Percentiles rank a stretch among this genome's conserved stretches.
These are phyloP conservation scores for Aspergillus piperis DNA, from an alignment of 2,329 filamentous ascomycete species.

Conservation along the genomic window DNA sequence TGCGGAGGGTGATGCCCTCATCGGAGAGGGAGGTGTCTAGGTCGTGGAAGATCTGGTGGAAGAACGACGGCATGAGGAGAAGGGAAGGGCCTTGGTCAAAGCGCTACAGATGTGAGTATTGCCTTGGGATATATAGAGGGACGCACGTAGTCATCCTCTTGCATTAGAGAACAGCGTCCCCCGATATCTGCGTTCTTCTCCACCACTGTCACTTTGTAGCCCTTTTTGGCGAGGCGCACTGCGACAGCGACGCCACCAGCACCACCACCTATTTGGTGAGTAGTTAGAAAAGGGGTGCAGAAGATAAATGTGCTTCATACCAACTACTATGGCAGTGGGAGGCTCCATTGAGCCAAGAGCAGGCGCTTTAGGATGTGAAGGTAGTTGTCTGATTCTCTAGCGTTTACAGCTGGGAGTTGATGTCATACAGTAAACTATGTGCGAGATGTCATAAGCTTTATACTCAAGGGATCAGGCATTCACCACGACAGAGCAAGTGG, in stretches of 20 bases:
- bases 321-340: not conserved
- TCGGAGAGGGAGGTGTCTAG: constrained; percentile 65
- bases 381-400: too few species aligned
- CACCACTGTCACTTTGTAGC: constrained; percentile 71
- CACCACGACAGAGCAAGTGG: too few species aligned
- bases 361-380: too few species aligned
- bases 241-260: constrained; percentile 71
- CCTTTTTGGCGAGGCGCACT: constrained; percentile 69
- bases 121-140: not conserved
- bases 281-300: not conserved
- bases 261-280: constrained; percentile 58
- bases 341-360: not conserved
- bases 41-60: constrained; percentile 68
- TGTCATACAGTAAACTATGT: too few species aligned
- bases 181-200: constrained; percentile 75
- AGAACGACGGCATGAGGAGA: constrained; percentile 69
- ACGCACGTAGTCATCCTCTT: constrained; percentile 58
- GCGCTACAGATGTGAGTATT: constrained; percentile 42
- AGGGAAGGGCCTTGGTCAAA: constrained; percentile 79
- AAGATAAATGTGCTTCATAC: not conserved
- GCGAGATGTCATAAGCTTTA: too few species aligned
- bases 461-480: too few species aligned
- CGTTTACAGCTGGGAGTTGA: too few species aligned
- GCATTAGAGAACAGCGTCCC: constrained; percentile 68
- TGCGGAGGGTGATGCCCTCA: constrained; percentile 68